Evolutionary conservation across 805 yeast species (phyloP).

Genomic region (Metahyphopichia silvanorum): DNA sequence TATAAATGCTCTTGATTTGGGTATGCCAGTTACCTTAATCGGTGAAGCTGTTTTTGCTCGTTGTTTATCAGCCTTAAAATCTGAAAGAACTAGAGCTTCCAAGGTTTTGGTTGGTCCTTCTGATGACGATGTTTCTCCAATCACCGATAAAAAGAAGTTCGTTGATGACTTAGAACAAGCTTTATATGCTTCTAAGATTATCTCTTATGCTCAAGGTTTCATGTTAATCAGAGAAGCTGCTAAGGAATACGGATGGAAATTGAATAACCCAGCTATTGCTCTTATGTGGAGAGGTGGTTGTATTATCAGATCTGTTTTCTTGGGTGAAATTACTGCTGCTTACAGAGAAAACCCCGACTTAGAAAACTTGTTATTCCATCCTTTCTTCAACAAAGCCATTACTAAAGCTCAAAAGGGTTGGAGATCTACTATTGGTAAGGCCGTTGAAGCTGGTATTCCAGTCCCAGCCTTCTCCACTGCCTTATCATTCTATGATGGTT

Average conservation of each 20-base stretch:
- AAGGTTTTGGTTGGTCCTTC: constrained; percentile 75
- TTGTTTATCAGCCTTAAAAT: constrained; percentile 89
- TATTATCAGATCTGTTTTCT: constrained; percentile 97
- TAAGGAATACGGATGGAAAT: constrained; percentile 92
- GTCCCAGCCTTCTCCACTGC: constrained; percentile 98
- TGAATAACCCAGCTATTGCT: constrained; percentile 97
- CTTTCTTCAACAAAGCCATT: constrained; percentile 90
- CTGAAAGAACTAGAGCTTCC: constrained; percentile 87
- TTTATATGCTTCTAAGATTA: constrained; percentile 95
- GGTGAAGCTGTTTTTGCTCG: constrained; percentile 99
- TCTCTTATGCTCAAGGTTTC: constrained; percentile 99
- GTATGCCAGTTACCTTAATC: constrained; percentile 96
- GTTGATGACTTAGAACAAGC: constrained; percentile 97
- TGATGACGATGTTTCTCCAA: constrained; percentile 53
- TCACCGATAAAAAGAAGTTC: constrained; percentile 76
- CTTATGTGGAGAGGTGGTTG: constrained; percentile 99
- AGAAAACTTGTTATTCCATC: constrained; percentile 93
- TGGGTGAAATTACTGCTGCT: constrained; percentile 95
- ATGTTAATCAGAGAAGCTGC: constrained; percentile 99
- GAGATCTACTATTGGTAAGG: constrained; percentile 82
- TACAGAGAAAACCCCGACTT: constrained; percentile 90
- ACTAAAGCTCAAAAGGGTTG: constrained; percentile 92
- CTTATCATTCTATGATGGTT: constrained; percentile 96
- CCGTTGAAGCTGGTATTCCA: constrained; percentile 87
- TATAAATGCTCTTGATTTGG: constrained; percentile 93